These are phyloP conservation scores for Mycotypha africana DNA, from an alignment of 371 early-diverging fungal genomes.

Conservation along the genomic window DNA sequence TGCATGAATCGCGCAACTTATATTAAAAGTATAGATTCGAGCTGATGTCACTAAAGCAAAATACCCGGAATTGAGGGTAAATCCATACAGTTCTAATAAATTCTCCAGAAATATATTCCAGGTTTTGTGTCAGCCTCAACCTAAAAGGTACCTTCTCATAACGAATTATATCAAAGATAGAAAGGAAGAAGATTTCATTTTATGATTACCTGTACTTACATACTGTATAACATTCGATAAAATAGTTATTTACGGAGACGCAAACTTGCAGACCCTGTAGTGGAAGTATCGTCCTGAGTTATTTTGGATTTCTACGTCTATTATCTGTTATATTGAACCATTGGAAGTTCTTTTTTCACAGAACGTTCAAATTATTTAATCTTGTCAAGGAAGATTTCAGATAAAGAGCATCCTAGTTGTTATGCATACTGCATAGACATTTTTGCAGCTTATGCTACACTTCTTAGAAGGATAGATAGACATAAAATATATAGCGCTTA, in stretches of 20 bases:
- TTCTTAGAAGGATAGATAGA: too few species aligned
- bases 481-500: too few species aligned
- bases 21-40: constrained; percentile 12
- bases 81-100: constrained; percentile 48
- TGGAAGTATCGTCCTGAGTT: background rate
- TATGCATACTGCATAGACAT: too few species aligned
- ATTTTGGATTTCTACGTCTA: too few species aligned
- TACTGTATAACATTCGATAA: too few species aligned
- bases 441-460: too few species aligned
- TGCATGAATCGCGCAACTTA: background rate
- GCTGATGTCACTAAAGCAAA: constrained; percentile 37
- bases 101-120: constrained; percentile 46
- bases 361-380: too few species aligned
- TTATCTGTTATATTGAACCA: too few species aligned
- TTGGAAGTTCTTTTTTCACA: too few species aligned
- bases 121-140: constrained; percentile 53
- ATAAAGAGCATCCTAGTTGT: too few species aligned
- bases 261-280: constrained; percentile 23
- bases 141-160: constrained; percentile 41
- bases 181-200: background rate
- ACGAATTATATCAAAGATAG: too few species aligned
- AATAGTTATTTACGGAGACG: constrained; percentile 35
- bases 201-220: background rate
- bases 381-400: too few species aligned
- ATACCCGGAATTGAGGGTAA: constrained; percentile 35